A percentile compares a stretch with the other conserved stretches of the same genome.
Evolutionary conservation across 805 yeast genomes (phyloP).

Genomic region (Zygosaccharomyces rouxii): DNA sequence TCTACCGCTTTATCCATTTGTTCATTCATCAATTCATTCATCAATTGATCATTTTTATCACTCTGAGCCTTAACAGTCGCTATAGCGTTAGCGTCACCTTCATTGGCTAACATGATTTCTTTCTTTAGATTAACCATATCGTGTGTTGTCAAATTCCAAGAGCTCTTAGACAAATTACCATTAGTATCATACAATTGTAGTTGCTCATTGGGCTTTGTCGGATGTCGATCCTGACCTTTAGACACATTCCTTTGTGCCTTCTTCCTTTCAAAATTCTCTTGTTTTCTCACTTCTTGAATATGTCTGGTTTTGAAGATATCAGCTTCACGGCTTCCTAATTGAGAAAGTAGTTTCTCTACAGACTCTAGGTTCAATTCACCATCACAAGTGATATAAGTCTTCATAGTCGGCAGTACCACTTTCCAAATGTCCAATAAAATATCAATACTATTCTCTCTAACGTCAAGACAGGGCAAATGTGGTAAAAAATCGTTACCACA

Average conservation of each 20-base stretch:
- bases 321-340: constrained; percentile 69
- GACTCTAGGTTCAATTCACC: constrained; percentile 73
- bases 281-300: constrained; percentile 64
- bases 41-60: constrained; percentile 25
- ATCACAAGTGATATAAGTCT: constrained; percentile 82
- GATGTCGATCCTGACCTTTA: constrained; percentile 74
- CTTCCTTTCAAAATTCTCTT: constrained; percentile 59
- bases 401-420: constrained; percentile 55
- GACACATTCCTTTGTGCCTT: constrained; percentile 50
- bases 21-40: constrained; percentile 29
- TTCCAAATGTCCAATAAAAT: constrained; percentile 81
- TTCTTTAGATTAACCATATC: constrained; percentile 65
- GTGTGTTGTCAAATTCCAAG: constrained; percentile 57
- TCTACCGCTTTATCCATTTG: constrained; percentile 31
- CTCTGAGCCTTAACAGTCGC: constrained; percentile 48
- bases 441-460: constrained; percentile 91
- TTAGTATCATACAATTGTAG: constrained; percentile 72
- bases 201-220: constrained; percentile 59
- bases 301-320: constrained; percentile 68
- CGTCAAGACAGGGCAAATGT: constrained; percentile 90
- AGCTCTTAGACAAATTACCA: constrained; percentile 71
- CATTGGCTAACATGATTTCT: constrained; percentile 62
- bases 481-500: constrained; percentile 98
- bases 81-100: constrained; percentile 68
- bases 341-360: constrained; percentile 65